Base-by-base conservation (phyloP, 805 yeast genomes). In the Debaryomyces prosopidis region DNA sequence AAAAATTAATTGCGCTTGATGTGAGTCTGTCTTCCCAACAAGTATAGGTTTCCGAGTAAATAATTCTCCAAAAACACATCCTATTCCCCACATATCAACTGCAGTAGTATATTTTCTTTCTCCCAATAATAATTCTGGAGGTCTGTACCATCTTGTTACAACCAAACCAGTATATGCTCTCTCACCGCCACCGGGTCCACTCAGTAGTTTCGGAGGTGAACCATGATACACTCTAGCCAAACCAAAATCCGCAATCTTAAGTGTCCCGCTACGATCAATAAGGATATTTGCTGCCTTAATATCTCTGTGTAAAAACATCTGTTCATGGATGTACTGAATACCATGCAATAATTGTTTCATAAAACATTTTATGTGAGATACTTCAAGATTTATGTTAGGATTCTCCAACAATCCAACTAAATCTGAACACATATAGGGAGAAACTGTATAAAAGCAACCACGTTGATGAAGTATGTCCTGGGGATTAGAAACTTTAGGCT, bases 51-150 rank as follows among this genome's bases (percentile, higher is more conserved):
- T 81, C 49, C 81, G 79, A 27, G 81, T 82, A 66, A 87, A 92
- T 59, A 91, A 75, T 66, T 94, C 99, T 0, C 89, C 99, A 60
- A 94, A 84, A 0, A 94, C 92, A 68, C 99, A 94, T 1, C 98
- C 98, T 16, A 89, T 79, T 0, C 98, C 97, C 99, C 99, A 94
- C 68, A 94, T 79, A 66, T 94, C 99, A 10, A 92, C 92, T 0
- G 98, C 96, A 0, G 97, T 87, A 2, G 97, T 90, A 63, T 92
- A 92, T 47, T 78, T 73, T 54, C 86, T 76, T 53, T 90, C 96
- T 3, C 97, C 97, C 43, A 94, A 68, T 12, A 94, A 75, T 15
- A 94, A 73, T 63, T 92, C 99, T 0, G 98, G 99, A 1, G 99
- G 96, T 47, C 99, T 75, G 65, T 95, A 94, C 99, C 99, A 94